Evolutionary conservation across 768 basidiomycete species (phyloP), one percentile per base, ranked within the genome.

Genomic region (Termitomyces sp.): DNA sequence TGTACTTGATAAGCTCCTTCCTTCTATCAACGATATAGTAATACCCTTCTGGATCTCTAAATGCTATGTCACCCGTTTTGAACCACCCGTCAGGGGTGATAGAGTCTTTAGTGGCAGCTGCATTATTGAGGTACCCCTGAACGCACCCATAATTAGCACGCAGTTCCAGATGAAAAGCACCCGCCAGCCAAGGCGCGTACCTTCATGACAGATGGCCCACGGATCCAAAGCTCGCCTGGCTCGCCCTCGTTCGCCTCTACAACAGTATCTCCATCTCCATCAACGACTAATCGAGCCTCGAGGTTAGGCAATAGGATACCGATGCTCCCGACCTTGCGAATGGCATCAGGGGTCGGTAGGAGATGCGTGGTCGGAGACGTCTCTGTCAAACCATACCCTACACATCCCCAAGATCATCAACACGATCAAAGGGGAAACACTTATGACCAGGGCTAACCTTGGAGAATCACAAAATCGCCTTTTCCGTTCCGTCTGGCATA

Each of bases 21-120:
- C 80, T 76, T 31, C 91, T 75, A 64, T 91, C 89, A 1, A 92
- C 85, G 55, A 91, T 88, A 63, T 78, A 81, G 68, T 85, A 91
- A 67, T 78, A 89, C 0, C 92, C 94, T 0, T 92, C 84, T 2
- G 70, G 58, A 61, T 93, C 88, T 13, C 83, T 72, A n/a, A 79
- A 68, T 1, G 83, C 89, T 49, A 95, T 81, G 69, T 96, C 94
- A 1, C 94, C 93, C 0, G 93, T 95, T 77, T 88, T 92, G 75
- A 93, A 87, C 91, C 91, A 97, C 3, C 84, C 80, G 50, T 91
- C 88, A 0, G 71, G 70, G 0, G 88, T 90, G 63, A 95, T 87
- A 6, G 86, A 72, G 16, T 84, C 79, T 27, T 75, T 72, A 2
- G 92, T 95, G 3, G 93, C 91, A 34, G 75, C 73, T 2, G 76